Conservation (phyloP, 2,329 filamentous ascomycete genomes). For the Botrytis cinerea region DNA sequence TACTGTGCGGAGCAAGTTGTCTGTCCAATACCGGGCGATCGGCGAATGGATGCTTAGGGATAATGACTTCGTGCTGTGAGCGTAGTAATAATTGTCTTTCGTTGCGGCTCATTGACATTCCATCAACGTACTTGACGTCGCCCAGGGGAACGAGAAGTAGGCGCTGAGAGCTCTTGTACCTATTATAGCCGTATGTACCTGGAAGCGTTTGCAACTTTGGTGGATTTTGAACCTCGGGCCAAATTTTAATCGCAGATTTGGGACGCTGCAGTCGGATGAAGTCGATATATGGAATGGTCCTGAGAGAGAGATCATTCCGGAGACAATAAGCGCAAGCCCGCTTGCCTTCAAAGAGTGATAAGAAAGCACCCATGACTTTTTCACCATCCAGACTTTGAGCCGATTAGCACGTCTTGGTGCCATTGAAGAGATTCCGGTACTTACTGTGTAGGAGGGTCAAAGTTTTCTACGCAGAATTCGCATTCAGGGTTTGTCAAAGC, state of each 20-base stretch:
- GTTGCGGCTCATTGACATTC: neutral
- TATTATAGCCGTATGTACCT: neutral
- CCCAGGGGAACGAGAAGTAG: neutral
- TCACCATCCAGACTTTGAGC: neutral
- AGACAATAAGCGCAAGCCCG: conserved; percentile 29
- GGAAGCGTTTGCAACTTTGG: neutral
- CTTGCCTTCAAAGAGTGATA: conserved; percentile 28
- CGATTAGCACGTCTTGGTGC: neutral
- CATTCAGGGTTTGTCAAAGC: conserved; percentile 14
- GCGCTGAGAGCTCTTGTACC: neutral
- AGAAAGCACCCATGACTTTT: conserved; percentile 18
- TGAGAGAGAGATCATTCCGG: conserved; percentile 25
- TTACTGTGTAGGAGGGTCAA: neutral
- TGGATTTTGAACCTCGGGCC: neutral
- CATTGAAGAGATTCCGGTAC: neutral
- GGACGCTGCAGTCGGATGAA: neutral
- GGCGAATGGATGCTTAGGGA: neutral
- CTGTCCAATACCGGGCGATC: neutral
- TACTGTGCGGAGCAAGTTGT: neutral
- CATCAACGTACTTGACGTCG: neutral
- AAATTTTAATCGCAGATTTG: neutral
- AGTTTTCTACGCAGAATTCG: neutral
- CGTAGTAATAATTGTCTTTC: neutral
- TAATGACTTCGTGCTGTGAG: neutral
- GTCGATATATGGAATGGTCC: neutral